phyloP scores from a whole-genome alignment of 2,329 filamentous ascomycete genomes.

The Aureobasidium pullulans region DNA sequence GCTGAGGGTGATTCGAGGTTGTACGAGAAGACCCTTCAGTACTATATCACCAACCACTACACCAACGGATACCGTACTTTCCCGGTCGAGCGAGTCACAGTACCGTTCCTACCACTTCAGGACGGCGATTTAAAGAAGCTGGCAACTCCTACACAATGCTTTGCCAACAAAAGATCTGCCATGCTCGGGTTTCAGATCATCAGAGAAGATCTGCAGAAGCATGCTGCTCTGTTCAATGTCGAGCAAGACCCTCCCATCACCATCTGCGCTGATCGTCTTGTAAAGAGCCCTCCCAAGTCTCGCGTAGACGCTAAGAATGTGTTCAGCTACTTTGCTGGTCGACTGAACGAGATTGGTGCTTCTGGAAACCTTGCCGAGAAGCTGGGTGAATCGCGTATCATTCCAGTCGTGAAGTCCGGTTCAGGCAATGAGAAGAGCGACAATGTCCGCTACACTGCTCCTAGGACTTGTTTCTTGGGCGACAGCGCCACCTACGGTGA shows the following conservation, averaged over 20 bases:
- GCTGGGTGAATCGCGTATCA: conserved; percentile 59
- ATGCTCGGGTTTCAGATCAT: conserved; percentile 77
- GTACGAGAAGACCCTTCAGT: conserved; percentile 65
- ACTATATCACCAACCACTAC: conserved; percentile 75
- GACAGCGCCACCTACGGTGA: conserved; percentile 65
- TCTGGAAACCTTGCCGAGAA: conserved; percentile 49
- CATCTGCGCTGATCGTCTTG: conserved; percentile 66
- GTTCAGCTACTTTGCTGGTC: conserved; percentile 77
- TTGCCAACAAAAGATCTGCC: conserved; percentile 67
- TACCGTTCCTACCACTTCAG: conserved; percentile 60
- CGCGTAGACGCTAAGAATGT: conserved; percentile 59
- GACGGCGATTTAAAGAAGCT: conserved; percentile 40
- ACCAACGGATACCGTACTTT: conserved; percentile 66
- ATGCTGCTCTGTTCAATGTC: conserved; percentile 83
- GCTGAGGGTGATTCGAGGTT: conserved; percentile 45
- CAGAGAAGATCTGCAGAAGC: conserved; percentile 64
- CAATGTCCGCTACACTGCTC: conserved; percentile 52
- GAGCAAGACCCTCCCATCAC: conserved; percentile 70
- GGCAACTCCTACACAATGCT: conserved; percentile 69
- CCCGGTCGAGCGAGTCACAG: conserved; percentile 43
- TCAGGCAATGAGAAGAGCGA: conserved; percentile 34
- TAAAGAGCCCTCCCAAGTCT: conserved; percentile 63
- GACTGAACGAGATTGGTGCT: conserved; percentile 62
- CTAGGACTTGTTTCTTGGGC: conserved; percentile 74
- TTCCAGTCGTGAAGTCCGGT: conserved; percentile 51